Evolutionary conservation across 2,329 filamentous ascomycete genomes (phyloP).

Genomic region (Venturia aucupariae): DNA sequence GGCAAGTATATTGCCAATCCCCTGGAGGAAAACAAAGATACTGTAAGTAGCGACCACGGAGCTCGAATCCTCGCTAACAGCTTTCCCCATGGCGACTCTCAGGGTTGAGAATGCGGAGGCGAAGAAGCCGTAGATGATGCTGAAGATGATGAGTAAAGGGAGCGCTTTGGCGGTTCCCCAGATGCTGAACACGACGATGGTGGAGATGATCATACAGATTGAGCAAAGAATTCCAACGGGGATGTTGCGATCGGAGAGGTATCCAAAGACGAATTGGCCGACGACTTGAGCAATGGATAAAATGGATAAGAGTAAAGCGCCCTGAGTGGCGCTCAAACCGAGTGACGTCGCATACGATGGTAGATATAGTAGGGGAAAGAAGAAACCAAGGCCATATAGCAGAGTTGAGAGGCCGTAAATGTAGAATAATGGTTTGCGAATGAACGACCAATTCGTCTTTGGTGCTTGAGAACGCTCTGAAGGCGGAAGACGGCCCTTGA

Average conservation of each 20-base stretch:
- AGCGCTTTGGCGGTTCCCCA: slow-evolving; percentile 38
- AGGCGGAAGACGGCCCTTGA: slow-evolving; percentile 37
- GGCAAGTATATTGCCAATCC: slow-evolving; percentile 11
- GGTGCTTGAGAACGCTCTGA: slow-evolving; percentile 25
- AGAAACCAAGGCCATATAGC: slow-evolving; percentile 34
- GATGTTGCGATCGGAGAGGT: slow-evolving; percentile 26
- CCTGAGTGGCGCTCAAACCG: slow-evolving; percentile 26
- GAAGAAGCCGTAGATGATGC: slow-evolving; percentile 33
- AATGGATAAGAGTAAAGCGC: slow-evolving; percentile 31
- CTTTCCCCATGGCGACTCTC: slow-evolving; percentile 2
- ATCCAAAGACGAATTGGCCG: slow-evolving; percentile 31
- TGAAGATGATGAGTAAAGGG: slow-evolving; percentile 34
- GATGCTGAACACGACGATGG: slow-evolving; percentile 32
- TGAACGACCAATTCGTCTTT: slow-evolving; percentile 16
- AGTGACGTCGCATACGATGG: slow-evolving; percentile 31
- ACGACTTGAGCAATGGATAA: slow-evolving; percentile 31
- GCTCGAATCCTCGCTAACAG: background rate
- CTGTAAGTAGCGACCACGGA: background rate
- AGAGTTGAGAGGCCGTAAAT: slow-evolving; percentile 34
- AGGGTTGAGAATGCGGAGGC: slow-evolving; percentile 30
- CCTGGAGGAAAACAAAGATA: slow-evolving; percentile 2
- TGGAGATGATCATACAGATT: slow-evolving; percentile 28
- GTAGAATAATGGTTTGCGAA: slow-evolving; percentile 9
- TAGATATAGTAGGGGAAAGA: slow-evolving; percentile 35
- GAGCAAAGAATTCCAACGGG: slow-evolving; percentile 31